Percentiles rank a stretch among this genome's conserved stretches.
phyloP scores from a whole-genome alignment of 768 basidiomycete species.

The Amanita rimosa region DNA sequence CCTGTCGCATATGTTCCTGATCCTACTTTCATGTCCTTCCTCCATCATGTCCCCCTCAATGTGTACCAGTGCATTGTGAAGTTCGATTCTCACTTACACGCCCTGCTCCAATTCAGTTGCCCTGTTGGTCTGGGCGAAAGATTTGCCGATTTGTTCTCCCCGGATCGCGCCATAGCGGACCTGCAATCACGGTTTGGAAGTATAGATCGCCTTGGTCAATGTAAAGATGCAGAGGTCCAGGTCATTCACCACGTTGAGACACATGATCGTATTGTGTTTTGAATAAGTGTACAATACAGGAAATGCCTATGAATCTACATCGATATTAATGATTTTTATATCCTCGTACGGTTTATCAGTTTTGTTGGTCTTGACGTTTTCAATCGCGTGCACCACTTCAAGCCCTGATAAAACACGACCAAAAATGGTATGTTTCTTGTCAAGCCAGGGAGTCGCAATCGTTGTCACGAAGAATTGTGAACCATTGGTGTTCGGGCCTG shows the following conservation, averaged over 20 bases:
- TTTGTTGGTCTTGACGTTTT: slow-evolving; percentile 81
- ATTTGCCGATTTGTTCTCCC: slow-evolving; percentile 12
- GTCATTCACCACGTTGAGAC: slow-evolving; percentile 25
- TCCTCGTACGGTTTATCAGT: slow-evolving; percentile 87
- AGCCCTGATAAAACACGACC: slow-evolving; percentile 80
- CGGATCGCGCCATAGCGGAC: slow-evolving; percentile 18
- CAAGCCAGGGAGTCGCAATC: slow-evolving; percentile 87
- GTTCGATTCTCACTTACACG: slow-evolving; percentile 16
- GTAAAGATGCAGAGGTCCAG: background rate
- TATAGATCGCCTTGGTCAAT: background rate
- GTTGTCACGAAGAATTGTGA: slow-evolving; percentile 99
- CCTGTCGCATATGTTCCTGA: slow-evolving; percentile 39
- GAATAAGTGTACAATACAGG: background rate
- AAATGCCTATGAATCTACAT: slow-evolving; percentile 32
- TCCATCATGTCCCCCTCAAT: slow-evolving; percentile 35
- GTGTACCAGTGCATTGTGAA: slow-evolving; percentile 34
- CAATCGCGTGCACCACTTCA: slow-evolving; percentile 86
- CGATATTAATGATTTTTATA: slow-evolving; percentile 80
- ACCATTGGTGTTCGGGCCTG: slow-evolving; percentile 83
- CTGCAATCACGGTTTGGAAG: slow-evolving; percentile 18
- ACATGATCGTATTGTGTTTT: slow-evolving; percentile 38
- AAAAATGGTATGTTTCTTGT: slow-evolving; percentile 89
- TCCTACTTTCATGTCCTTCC: slow-evolving; percentile 21
- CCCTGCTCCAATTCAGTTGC: slow-evolving; percentile 47
- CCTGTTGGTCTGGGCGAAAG: slow-evolving; percentile 21